These are phyloP conservation scores for Penstemon eatonii DNA, from an alignment of 257 asterid genomes.

Conservation along the genomic window DNA sequence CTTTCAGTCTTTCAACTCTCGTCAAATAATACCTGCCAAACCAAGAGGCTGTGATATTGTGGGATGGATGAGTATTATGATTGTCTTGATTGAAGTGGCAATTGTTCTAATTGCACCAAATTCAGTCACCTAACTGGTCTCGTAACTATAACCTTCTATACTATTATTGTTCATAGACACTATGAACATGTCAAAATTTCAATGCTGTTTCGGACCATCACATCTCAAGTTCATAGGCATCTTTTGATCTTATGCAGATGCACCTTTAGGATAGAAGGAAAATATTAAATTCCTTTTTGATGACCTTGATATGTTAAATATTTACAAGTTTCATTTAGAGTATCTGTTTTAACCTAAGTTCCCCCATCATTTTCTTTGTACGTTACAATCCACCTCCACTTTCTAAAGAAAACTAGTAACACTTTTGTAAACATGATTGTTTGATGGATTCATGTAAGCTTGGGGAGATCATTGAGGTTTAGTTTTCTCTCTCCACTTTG, in stretches of 20 bases:
- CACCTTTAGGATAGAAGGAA: background rate
- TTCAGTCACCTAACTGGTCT: conserved; percentile 6
- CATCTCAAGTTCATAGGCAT: background rate
- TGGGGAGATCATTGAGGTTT: background rate
- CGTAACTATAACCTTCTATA: background rate
- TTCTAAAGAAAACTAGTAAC: background rate
- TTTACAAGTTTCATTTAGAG: conserved; percentile 1
- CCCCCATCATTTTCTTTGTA: background rate
- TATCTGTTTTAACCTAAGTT: conserved; percentile 3
- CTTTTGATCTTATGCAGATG: background rate
- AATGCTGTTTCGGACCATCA: conserved; percentile 13
- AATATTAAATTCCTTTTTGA: background rate
- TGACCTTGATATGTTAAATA: background rate
- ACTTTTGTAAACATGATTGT: background rate
- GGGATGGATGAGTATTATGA: background rate
- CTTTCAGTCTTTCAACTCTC: background rate
- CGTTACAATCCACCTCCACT: background rate
- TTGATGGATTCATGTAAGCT: background rate
- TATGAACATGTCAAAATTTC: background rate
- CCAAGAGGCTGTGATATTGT: background rate
- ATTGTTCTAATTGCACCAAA: background rate
- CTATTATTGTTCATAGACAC: conserved; percentile 1
- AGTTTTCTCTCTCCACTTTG: background rate
- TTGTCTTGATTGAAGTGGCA: background rate
- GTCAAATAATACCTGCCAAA: background rate